Evolutionary conservation across 208 protist genomes (phyloP).

Genomic region (Leishmania mexicana): DNA sequence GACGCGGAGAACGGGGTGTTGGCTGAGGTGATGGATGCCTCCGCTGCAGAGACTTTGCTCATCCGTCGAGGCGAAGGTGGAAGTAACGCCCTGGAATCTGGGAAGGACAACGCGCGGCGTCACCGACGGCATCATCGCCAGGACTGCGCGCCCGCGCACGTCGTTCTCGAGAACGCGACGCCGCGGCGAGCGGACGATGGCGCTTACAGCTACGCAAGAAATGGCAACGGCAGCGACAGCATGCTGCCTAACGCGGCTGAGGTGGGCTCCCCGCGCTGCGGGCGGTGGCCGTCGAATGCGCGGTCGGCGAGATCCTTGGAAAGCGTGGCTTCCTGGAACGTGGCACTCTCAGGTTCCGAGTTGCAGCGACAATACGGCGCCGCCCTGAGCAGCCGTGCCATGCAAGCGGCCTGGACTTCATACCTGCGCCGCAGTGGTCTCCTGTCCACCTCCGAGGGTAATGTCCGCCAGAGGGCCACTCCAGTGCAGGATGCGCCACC

Average conservation of each 20-base stretch:
- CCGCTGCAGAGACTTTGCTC: background rate
- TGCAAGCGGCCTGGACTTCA: conserved; percentile 16
- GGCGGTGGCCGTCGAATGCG: background rate
- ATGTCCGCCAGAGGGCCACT: background rate
- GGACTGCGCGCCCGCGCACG: too few relatives aligned
- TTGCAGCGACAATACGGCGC: background rate
- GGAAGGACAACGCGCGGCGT: background rate
- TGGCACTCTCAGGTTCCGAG: background rate
- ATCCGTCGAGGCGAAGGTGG: background rate
- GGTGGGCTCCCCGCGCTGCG: background rate
- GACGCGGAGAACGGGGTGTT: background rate
- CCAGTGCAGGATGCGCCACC: background rate
- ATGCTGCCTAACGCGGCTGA: background rate
- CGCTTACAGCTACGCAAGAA: background rate
- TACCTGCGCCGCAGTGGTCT: conserved; percentile 17
- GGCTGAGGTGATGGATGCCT: background rate
- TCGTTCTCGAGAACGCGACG: background rate
- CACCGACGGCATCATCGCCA: background rate
- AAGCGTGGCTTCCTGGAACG: background rate
- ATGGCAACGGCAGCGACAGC: background rate
- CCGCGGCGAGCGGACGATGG: background rate
- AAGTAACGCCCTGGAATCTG: background rate
- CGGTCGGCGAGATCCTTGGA: background rate
- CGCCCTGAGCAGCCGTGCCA: conserved; percentile 3
- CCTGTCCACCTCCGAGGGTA: background rate